phyloP scores from a whole-genome alignment of 495 filamentous ascomycete genomes.

The Elaphomyces granulatus region DNA sequence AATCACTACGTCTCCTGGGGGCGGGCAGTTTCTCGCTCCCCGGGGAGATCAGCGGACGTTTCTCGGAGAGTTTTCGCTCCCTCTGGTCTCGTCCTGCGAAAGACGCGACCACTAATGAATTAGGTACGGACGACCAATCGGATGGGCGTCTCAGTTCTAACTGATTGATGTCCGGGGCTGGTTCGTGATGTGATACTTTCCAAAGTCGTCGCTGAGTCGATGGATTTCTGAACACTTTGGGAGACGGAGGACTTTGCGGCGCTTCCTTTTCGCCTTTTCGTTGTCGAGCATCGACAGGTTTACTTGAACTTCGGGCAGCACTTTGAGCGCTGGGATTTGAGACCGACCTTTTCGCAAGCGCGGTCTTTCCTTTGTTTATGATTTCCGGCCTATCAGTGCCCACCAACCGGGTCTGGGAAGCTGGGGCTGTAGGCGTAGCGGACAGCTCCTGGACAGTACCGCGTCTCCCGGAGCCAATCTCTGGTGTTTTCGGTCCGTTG shows the following conservation, averaged over 20 bases:
- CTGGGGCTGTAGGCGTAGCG: not conserved
- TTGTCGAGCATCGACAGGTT: slow-evolving; percentile 5
- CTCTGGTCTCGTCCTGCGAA: not conserved
- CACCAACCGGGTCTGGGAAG: not conserved
- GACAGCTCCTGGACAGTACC: too few relatives aligned
- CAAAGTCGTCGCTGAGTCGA: too few relatives aligned
- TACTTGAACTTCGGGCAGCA: not conserved
- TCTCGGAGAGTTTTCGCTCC: not conserved
- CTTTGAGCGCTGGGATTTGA: not conserved
- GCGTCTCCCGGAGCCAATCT: not conserved
- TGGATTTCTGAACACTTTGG: too few relatives aligned
- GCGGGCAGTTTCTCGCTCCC: not conserved
- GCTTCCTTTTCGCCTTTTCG: slow-evolving; percentile 30
- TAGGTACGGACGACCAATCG: slow-evolving; percentile 16
- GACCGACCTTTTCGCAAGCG: not conserved
- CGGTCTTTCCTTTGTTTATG: not conserved
- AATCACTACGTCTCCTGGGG: not conserved
- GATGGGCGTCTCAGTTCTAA: slow-evolving; percentile 26
- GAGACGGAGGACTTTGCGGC: too few relatives aligned
- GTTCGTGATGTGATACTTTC: slow-evolving; percentile 31
- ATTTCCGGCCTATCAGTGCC: not conserved
- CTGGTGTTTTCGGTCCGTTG: not conserved
- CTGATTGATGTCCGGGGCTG: slow-evolving; percentile 28
- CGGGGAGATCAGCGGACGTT: not conserved
- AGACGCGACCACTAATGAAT: not conserved